Base-by-base conservation (phyloP, 345 rosid species). In the Citrus unshiu region DNA sequence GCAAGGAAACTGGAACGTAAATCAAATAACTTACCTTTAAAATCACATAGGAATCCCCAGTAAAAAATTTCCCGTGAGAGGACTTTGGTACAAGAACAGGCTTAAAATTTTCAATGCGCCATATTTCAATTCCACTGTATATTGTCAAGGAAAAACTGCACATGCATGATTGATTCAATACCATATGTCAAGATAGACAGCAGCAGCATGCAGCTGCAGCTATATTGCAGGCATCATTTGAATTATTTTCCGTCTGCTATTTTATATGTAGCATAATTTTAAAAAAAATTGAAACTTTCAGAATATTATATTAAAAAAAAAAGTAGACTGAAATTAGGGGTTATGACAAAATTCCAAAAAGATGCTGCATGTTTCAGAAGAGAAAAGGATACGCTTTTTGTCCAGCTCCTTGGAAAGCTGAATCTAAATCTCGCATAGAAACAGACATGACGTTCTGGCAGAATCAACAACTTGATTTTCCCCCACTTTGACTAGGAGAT, bases 341-440 rank as follows among this genome's bases (percentile, higher is more conserved):
- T 29, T 19, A 35, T 71, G 30, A 73, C 9, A 39, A 37, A 37
- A 79, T 73, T 66, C 56, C n/a, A 25, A 40, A 37, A 82, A 79
- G 39, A 80, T 39, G 64, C 56, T 70, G 61, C 60, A 74, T 54
- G 60, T 62, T 77, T 56, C 39, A n/a, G 54, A 27, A 84, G 25
- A 51, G 3, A 58, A 57, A 90, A 94, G 98, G 98, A 94, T 97
- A 97, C 99, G 93, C 91, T 82, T 91, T 94, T 80, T 91, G 98
- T 79, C 99, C 99, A 79, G 96, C 97, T 81, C 97, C 98, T 84
- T 93, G 98, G 85, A 97, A 97, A 82, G 93, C 97, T 80, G 97
- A 85, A 90, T 97, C 99, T 81, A 97, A 88, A 84, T 97, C 97
- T 86, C 93, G 93, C 98, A 94, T 92, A 73, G 99, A 97, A 85